Percentiles rank a stretch among this genome's conserved stretches.
These are phyloP conservation scores for Salmacisia buchloeana DNA, from an alignment of 1,284 basidiomycete species.

Conservation along the genomic window DNA sequence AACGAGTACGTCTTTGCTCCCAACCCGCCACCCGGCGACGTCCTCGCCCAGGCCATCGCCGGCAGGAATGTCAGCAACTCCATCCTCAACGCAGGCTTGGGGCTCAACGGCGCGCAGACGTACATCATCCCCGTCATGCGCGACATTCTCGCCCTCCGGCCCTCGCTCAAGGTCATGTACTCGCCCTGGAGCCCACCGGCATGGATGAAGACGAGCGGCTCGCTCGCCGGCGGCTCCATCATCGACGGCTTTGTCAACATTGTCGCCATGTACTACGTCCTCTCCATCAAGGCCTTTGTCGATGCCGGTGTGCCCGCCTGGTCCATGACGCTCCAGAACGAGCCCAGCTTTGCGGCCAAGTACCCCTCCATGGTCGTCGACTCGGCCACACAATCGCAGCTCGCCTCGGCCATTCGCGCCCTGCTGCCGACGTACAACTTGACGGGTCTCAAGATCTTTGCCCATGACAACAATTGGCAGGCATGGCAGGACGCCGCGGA, in stretches of 20 bases:
- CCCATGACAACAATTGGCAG: conserved; percentile 32
- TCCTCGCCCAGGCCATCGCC: not conserved
- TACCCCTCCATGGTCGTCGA: conserved; percentile 32
- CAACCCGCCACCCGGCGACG: not conserved
- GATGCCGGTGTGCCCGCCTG: conserved; percentile 23
- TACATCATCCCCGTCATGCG: conserved; percentile 29
- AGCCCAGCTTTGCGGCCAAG: conserved; percentile 22
- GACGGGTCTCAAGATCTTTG: conserved; percentile 24
- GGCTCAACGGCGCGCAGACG: conserved; percentile 17
- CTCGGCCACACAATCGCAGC: conserved; percentile 13
- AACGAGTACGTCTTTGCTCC: conserved; percentile 4
- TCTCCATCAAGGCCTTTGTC: conserved; percentile 18
- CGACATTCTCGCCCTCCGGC: conserved; percentile 26
- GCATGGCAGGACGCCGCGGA: conserved; percentile 22
- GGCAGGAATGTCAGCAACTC: not conserved
- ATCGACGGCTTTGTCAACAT: conserved; percentile 18
- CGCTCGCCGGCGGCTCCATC: conserved; percentile 26
- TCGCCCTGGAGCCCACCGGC: conserved; percentile 32
- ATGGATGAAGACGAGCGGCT: conserved; percentile 35
- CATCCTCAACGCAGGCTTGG: conserved; percentile 13
- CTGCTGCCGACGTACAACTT: conserved; percentile 14
- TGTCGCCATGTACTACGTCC: conserved; percentile 29
- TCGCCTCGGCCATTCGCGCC: conserved; percentile 19
- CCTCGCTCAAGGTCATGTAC: conserved; percentile 28
- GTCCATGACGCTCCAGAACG: conserved; percentile 38